Evolutionary conservation across 176 grass and related monocot species (phyloP).

Genomic region (Olyra latifolia): DNA sequence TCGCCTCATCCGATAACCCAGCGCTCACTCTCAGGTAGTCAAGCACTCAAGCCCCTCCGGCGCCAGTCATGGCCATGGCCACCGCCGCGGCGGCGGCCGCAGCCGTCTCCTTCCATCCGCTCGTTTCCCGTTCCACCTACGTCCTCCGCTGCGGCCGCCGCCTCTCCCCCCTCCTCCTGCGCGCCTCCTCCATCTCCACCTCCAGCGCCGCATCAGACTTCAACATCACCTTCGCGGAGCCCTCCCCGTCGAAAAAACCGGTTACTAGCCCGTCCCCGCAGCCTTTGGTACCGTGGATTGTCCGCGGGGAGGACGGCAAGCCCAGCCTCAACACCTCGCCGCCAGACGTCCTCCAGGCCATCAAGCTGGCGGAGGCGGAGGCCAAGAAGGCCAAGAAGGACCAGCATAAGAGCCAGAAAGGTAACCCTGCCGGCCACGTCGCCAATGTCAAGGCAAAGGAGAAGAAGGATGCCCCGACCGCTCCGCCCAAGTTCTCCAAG

Average conservation of each 20-base stretch:
- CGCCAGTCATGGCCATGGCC: constrained; percentile 39
- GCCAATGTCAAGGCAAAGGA: constrained; percentile 25
- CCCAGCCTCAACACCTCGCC: constrained; percentile 47
- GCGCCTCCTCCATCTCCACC: constrained; percentile 31
- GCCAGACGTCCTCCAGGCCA: constrained; percentile 56
- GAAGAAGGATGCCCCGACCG: constrained; percentile 33
- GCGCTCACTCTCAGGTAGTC: too few species aligned
- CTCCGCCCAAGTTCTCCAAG: constrained; percentile 82
- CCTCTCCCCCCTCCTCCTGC: constrained; percentile 47
- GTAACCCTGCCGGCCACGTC: neutral
- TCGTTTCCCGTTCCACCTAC: constrained; percentile 32
- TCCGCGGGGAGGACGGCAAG: constrained; percentile 60
- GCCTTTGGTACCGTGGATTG: constrained; percentile 63
- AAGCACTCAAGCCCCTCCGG: too few species aligned
- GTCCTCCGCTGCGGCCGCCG: constrained; percentile 33
- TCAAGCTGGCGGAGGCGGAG: constrained; percentile 51
- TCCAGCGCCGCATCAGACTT: constrained; percentile 40
- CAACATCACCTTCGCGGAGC: constrained; percentile 72
- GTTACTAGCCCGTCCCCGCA: constrained; percentile 26
- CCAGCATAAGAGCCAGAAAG: constrained; percentile 19
- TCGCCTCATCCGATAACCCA: too few species aligned
- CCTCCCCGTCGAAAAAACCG: constrained; percentile 37
- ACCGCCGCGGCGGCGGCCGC: constrained; percentile 6
- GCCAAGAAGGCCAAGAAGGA: constrained; percentile 54
- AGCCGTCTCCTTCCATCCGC: constrained; percentile 39